phyloP scores from a whole-genome alignment of 352 stramenopile species.

The Phytophthora litchii region DNA sequence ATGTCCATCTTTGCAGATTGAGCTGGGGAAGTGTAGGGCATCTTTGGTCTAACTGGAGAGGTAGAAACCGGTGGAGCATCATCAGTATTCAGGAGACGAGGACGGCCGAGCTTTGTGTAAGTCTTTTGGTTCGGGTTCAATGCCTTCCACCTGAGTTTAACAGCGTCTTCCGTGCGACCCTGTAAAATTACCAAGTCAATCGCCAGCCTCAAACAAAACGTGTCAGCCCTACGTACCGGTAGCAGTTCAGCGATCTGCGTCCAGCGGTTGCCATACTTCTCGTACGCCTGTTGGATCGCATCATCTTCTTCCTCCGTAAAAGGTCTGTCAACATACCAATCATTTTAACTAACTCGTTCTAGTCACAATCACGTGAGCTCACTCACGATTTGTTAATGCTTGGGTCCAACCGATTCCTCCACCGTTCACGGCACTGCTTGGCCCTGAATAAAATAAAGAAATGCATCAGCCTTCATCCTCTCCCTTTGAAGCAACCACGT shows the following conservation, averaged over 20 bases:
- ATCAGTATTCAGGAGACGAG: conserved; percentile 59
- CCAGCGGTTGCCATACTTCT: conserved; percentile 88
- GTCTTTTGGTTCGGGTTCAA: conserved; percentile 83
- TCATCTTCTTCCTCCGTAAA: conserved; percentile 76
- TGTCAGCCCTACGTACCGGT: conserved; percentile 37
- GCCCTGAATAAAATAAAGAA: conserved; percentile 40
- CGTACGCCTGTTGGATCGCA: conserved; percentile 77
- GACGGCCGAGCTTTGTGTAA: conserved; percentile 75
- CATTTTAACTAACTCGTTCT: conserved; percentile 4
- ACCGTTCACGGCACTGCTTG: conserved; percentile 97
- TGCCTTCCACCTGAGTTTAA: conserved; percentile 85
- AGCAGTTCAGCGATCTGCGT: conserved; percentile 86
- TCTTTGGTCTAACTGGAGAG: conserved; percentile 30
- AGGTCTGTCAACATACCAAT: conserved; percentile 36
- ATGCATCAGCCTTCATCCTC: not conserved
- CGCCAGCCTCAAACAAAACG: not conserved
- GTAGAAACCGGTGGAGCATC: conserved; percentile 41
- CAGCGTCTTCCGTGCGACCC: conserved; percentile 78
- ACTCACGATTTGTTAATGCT: conserved; percentile 89
- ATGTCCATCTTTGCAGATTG: conserved; percentile 25
- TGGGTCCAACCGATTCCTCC: conserved; percentile 96
- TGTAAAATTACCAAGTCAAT: conserved; percentile 20
- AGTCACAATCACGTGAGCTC: not conserved
- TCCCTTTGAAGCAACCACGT: conserved; percentile 8
- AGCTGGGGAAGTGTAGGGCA: conserved; percentile 12